Evolutionary conservation across 2,329 filamentous ascomycete genomes (phyloP).

Genomic region (Coniochaeta sp.): DNA sequence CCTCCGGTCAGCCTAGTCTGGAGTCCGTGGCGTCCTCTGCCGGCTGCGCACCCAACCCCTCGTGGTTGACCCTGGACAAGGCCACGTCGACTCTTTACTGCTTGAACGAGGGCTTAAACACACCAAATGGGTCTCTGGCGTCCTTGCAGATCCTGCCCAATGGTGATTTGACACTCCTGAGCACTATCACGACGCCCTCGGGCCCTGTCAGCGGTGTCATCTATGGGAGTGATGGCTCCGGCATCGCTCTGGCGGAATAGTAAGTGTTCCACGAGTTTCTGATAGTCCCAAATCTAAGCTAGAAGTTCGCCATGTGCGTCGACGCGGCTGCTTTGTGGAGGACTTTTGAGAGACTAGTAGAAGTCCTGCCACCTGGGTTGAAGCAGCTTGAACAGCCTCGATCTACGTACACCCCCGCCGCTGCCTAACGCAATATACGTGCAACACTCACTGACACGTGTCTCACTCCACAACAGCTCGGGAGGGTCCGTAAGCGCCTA

Average conservation of each 20-base stretch:
- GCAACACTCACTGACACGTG: constrained; percentile 1
- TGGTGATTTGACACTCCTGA: constrained; percentile 30
- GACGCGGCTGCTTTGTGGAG: background rate
- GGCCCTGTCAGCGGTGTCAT: constrained; percentile 36
- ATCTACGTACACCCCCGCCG: too few relatives aligned
- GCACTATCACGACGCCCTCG: constrained; percentile 23
- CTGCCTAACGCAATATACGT: background rate
- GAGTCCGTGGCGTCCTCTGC: constrained; percentile 32
- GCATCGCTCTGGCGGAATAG: constrained; percentile 39
- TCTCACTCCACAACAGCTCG: constrained; percentile 17
- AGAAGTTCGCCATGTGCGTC: background rate
- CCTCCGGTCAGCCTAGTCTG: constrained; percentile 23
- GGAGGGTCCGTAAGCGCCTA: constrained; percentile 36
- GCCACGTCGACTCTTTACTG: constrained; percentile 47
- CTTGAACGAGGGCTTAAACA: constrained; percentile 46
- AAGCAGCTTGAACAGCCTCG: background rate
- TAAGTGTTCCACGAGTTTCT: constrained; percentile 19
- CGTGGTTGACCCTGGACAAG: constrained; percentile 53
- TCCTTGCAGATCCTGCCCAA: constrained; percentile 28
- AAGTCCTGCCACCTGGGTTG: background rate
- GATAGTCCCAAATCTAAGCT: background rate
- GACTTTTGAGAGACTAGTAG: too few relatives aligned
- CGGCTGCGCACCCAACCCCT: constrained; percentile 45
- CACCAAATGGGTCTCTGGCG: constrained; percentile 39
- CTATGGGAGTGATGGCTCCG: constrained; percentile 32